Base-by-base conservation (phyloP, 129 eudicot species). In the Mikania micrantha region DNA sequence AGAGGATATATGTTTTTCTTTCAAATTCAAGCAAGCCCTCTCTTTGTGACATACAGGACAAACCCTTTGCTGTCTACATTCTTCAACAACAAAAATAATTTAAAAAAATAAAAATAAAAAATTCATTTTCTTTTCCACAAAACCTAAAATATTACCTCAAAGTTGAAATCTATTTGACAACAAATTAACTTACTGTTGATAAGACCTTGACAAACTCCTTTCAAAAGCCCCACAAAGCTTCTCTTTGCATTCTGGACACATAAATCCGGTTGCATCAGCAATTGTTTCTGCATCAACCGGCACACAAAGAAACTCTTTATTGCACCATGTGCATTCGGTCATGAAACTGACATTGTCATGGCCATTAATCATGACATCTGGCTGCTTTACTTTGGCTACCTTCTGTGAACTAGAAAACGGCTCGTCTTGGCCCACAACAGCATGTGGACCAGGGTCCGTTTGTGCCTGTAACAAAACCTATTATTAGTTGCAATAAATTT, bases 211-310 rank as follows among this genome's bases (percentile, higher is more conserved):
- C 52, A 75, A 76, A 68, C 70, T 60, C 69, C 58, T 60, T 47
- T 76, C 80, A 25, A 69, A 53, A 17, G 9, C 70, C 35, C 80
- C 75, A 35, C 70, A 76, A 5, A 61, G 38, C 39, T 76, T 36
- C n/a, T 69, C 67, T 69, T 76, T 69, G 70, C 80, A 76, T 32
- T 49, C 49, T 39, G 45, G 75, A 49, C 80, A 68, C 70, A 76
- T 69, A 17, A 68, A 76, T 3, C 70, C 75, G 5, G n/a, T 29
- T 49, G 75, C 80, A 60, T 76, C 80, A 0, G 69, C 75, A 75
- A 68, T 76, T 27, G 70, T 76, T 76, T 68, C 75, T 2, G 64
- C 69, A 29, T 76, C 79, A 66, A 74, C 67, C 2, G 49, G 36
- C 59, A 41, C 66, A 42, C 48, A 65, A 52, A 74, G 35, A 24